Percentiles rank a stretch among this genome's conserved stretches.
Conservation (phyloP, 805 yeast species). For the Komagataella pastoris region DNA sequence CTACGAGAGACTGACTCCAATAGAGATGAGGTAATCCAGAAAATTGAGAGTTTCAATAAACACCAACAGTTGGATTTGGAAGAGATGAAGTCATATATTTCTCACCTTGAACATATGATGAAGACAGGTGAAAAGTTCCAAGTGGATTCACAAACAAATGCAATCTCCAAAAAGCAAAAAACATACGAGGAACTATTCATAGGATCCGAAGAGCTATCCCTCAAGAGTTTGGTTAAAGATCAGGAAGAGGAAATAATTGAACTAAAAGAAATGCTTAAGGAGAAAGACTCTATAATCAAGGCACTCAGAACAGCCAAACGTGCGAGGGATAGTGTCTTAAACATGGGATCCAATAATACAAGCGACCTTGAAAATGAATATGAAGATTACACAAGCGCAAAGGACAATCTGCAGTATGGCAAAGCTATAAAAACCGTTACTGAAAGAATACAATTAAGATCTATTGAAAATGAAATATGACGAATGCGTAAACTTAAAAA, state of each 20-base stretch:
- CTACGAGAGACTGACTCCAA: constrained; percentile 16
- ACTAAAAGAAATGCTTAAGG: constrained; percentile 44
- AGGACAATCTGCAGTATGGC: neutral
- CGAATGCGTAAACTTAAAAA: neutral
- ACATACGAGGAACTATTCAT: neutral
- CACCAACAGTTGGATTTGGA: constrained; percentile 37
- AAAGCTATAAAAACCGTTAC: neutral
- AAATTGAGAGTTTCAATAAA: constrained; percentile 34
- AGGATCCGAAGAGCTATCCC: neutral
- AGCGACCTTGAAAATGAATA: neutral
- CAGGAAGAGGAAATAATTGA: constrained; percentile 59
- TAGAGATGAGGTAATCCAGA: constrained; percentile 27
- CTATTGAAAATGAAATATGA: neutral
- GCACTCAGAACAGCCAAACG: constrained; percentile 57
- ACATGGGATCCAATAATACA: neutral
- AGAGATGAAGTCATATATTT: constrained; percentile 45
- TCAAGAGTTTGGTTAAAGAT: constrained; percentile 28
- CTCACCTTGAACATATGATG: constrained; percentile 44
- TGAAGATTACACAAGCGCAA: neutral
- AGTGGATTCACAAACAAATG: neutral
- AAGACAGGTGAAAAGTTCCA: constrained; percentile 8
- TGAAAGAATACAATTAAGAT: neutral
- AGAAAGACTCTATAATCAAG: constrained; percentile 69
- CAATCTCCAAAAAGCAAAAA: neutral
- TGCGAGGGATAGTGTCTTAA: constrained; percentile 27